Conservation (phyloP, 495 filamentous ascomycete species). For the Xylaria cubensis region DNA sequence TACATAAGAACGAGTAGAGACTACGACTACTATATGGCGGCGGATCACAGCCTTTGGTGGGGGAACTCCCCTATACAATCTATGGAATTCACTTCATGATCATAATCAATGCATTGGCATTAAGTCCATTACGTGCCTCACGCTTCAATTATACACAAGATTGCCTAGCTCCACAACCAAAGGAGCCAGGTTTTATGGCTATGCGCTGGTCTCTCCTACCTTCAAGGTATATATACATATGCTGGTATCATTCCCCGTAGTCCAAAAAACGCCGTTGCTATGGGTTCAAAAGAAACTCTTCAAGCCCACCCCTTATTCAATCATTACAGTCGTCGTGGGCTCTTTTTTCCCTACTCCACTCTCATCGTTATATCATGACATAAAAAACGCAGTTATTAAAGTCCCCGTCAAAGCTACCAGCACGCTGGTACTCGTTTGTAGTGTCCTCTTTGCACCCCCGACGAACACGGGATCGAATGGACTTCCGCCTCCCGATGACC, state of each 20-base stretch:
- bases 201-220: background rate
- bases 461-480: slow-evolving; percentile 20
- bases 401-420: background rate
- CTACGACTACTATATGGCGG: background rate
- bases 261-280: slow-evolving; percentile 27
- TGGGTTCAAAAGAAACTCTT: background rate
- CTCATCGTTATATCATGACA: slow-evolving; percentile 1
- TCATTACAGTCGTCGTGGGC: background rate
- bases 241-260: slow-evolving; percentile 27
- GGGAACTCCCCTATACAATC: slow-evolving; percentile 2
- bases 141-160: background rate
- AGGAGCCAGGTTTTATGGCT: background rate
- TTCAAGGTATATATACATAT: slow-evolving; percentile 21
- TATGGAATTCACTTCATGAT: background rate
- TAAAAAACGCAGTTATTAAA: slow-evolving; percentile 11
- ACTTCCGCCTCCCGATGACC: slow-evolving; percentile 25
- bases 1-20: slow-evolving; percentile 14
- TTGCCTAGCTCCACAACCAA: background rate
- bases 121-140: background rate
- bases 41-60: background rate
- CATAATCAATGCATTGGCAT: background rate
- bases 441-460: slow-evolving; percentile 5
- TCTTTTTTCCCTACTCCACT: background rate
- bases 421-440: background rate
- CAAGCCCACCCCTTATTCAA: background rate